Evolutionary conservation across 768 basidiomycete genomes (phyloP).

Genomic region (Amanita exitialis): DNA sequence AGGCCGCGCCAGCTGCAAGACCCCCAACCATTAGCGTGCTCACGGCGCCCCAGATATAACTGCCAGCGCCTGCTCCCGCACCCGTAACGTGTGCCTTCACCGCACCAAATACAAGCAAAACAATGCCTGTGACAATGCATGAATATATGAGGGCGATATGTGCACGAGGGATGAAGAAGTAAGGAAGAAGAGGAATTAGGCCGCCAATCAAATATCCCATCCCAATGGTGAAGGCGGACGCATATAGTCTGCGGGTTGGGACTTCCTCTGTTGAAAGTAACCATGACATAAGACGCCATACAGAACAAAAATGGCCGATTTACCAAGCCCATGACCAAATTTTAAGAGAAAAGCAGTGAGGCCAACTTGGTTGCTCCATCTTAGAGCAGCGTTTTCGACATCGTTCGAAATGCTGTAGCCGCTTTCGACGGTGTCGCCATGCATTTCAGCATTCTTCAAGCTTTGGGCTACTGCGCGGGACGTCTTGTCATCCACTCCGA

Average conservation of each 20-base stretch:
- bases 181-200: slow-evolving; percentile 84
- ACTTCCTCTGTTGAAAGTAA: slow-evolving; percentile 61
- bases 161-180: slow-evolving; percentile 78
- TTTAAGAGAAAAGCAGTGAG: slow-evolving; percentile 90
- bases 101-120: slow-evolving; percentile 84
- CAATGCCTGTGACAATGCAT: slow-evolving; percentile 69
- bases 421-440: slow-evolving; percentile 16
- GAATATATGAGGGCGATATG: slow-evolving; percentile 63
- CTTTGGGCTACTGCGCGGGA: slow-evolving; percentile 71
- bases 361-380: slow-evolving; percentile 74
- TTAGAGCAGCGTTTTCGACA: slow-evolving; percentile 46
- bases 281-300: neutral
- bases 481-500: slow-evolving; percentile 81
- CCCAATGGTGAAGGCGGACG: slow-evolving; percentile 92
- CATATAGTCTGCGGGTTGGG: slow-evolving; percentile 72
- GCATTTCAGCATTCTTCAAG: slow-evolving; percentile 58
- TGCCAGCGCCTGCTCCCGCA: slow-evolving; percentile 50
- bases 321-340: slow-evolving; percentile 89
- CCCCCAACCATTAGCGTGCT: slow-evolving; percentile 88
- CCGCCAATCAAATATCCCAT: slow-evolving; percentile 91
- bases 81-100: slow-evolving; percentile 86
- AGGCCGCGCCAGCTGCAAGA: slow-evolving; percentile 68
- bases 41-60: slow-evolving; percentile 82
- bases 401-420: slow-evolving; percentile 22
- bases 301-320: slow-evolving; percentile 15